Evolutionary conservation across 2,329 filamentous ascomycete species (phyloP), one percentile per base, ranked within the genome.

Genomic region (Aspergillus pseudoterreus): DNA sequence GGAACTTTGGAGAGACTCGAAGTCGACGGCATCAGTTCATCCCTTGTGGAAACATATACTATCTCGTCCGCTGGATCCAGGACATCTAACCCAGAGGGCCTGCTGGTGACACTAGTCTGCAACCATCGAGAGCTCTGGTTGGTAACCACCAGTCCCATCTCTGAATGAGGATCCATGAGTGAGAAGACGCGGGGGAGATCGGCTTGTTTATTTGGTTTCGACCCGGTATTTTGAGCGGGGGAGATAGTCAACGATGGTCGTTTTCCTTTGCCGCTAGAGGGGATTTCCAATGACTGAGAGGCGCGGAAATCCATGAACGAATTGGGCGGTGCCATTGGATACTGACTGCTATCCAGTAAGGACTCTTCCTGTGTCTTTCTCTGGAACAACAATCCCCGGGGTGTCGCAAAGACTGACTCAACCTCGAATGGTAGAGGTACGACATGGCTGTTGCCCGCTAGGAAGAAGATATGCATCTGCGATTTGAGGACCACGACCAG

Each of bases 351-450:
- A 19, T 35, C 33, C 8, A 19, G 45, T 15, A 30, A 52, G 43
- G 50, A 49, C n/a, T 67, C 60, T 19, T 69, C 65, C 9, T 58
- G 78, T 39, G 85, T 77, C 66, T 87, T 95, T 54, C 92, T 82
- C 71, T 97, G 92, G 51, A 99, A 83, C 17, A 99, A 81, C 45
- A 97, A 80, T 22, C 94, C 94, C 30, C 84, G 79, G 5, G 91
- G 88, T 11, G 89, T 88, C 33, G 92, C 84, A 68, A 92, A 90
- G 27, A 89, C 91, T 48, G 84, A 84, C 66, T 96, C 90, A 39
- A 96, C 88, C 72, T 97, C 92, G 65, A 99, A 99, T 1, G 92
- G 92, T 65, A 99, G 83, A 68, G 96, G 90, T 44, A 97, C 81
- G 52, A 96, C 83, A 78, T 99, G 89, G 65, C 83, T 94, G 32